Conservation (phyloP, 1,284 basidiomycete species). For the Cutaneotrichosporon sp. region DNA sequence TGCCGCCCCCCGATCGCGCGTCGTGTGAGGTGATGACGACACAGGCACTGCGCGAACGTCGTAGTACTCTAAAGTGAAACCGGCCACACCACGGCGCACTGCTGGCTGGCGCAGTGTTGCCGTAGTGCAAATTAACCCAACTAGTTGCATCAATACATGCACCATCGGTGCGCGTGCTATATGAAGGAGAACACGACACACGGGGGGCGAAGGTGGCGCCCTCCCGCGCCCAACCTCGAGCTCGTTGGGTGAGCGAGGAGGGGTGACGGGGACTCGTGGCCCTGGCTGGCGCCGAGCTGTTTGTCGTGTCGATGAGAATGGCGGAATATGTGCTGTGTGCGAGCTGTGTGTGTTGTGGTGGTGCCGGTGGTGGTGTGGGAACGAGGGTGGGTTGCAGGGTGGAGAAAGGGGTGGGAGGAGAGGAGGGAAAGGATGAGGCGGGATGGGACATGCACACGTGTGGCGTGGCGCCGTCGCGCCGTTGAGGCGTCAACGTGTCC, state of each 20-base stretch:
- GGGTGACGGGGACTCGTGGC: conserved; percentile 30
- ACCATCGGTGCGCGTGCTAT: conserved; percentile 2
- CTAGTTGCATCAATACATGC: conserved; percentile 7
- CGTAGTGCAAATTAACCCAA: not conserved
- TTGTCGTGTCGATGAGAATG: no score
- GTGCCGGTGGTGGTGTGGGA: conserved; percentile 6
- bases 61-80: not conserved
- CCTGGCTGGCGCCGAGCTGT: conserved; percentile 16
- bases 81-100: no score
- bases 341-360: not conserved
- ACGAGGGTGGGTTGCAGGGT: conserved; percentile 1
- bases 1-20: no score
- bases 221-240: conserved; percentile 37
- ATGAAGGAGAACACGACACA: conserved; percentile 2
- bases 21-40: not conserved
- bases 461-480: not conserved
- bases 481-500: not conserved
- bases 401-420: conserved; percentile 4
- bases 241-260: conserved; percentile 16
- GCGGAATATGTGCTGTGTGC: no score
- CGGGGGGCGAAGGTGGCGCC: conserved; percentile 23
- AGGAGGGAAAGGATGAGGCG: not conserved
- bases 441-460: not conserved
- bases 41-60: not conserved
- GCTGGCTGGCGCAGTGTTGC: no score